phyloP scores from a whole-genome alignment of 768 basidiomycete genomes.

The Podaxis sp. region DNA sequence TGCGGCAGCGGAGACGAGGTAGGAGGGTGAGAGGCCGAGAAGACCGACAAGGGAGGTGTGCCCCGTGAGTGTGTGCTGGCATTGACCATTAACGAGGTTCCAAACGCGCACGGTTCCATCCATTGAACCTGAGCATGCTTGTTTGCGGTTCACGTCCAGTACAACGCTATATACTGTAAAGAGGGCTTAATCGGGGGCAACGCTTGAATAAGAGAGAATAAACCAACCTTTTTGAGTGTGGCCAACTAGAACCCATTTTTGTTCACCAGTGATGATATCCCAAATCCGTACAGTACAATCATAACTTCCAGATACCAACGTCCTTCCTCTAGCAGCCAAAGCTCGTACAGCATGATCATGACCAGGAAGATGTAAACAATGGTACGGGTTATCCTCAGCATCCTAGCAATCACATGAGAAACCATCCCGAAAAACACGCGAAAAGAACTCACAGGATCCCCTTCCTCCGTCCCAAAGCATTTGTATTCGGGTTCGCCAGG shows the following conservation, averaged over 20 bases:
- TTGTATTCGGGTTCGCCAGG: conserved; percentile 77
- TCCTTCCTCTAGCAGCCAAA: conserved; percentile 51
- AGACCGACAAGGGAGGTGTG: conserved; percentile 96
- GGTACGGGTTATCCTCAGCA: conserved; percentile 80
- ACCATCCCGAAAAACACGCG: conserved; percentile 15
- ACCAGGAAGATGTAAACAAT: conserved; percentile 79
- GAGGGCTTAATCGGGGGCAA: background rate
- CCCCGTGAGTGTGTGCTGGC: conserved; percentile 78
- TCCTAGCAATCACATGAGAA: conserved; percentile 41
- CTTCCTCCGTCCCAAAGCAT: conserved; percentile 60
- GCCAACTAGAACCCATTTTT: conserved; percentile 78
- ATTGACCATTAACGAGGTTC: conserved; percentile 82
- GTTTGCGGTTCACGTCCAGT: conserved; percentile 79
- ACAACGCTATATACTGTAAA: conserved; percentile 90
- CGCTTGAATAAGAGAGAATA: conserved; percentile 7
- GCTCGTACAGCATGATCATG: conserved; percentile 93
- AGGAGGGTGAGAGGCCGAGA: conserved; percentile 83
- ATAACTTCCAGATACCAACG: conserved; percentile 86
- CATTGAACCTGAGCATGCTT: conserved; percentile 97
- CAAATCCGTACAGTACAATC: conserved; percentile 94
- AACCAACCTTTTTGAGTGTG: conserved; percentile 87
- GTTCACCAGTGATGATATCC: conserved; percentile 85
- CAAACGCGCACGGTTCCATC: conserved; percentile 96
- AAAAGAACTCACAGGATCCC: conserved; percentile 36
- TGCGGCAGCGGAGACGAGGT: conserved; percentile 94